Evolutionary conservation across 768 basidiomycete species (phyloP).

Genomic region (Hortiboletus flavorubellus): DNA sequence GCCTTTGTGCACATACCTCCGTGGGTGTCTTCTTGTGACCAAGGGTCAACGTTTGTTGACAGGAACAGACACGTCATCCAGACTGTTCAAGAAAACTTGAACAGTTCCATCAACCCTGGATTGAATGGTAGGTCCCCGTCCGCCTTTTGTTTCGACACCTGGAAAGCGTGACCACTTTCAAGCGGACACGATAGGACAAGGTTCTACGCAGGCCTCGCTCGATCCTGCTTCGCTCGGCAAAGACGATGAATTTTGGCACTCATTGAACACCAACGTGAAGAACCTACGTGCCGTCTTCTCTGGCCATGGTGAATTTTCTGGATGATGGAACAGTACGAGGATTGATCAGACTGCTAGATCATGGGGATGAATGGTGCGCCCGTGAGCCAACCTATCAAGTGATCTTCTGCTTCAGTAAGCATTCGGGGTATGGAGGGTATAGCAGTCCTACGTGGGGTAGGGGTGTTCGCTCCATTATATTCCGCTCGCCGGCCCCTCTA

Average conservation of each 20-base stretch:
- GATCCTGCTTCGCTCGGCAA: conserved; percentile 37
- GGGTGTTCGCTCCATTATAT: conserved; percentile 63
- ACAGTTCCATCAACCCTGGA: conserved; percentile 41
- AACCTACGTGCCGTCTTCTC: conserved; percentile 68
- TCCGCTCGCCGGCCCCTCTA: conserved; percentile 46
- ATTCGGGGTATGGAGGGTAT: conserved; percentile 70
- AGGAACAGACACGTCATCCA: conserved; percentile 27
- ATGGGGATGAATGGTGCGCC: conserved; percentile 79
- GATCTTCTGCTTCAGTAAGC: conserved; percentile 74
- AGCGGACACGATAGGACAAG: conserved; percentile 53
- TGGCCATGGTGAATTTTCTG: conserved; percentile 55
- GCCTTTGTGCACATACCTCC: conserved; percentile 79
- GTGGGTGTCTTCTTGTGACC: conserved; percentile 35
- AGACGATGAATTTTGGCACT: conserved; percentile 61
- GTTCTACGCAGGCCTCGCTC: conserved; percentile 59
- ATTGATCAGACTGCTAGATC: conserved; percentile 41
- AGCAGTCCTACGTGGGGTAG: conserved; percentile 51
- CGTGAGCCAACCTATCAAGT: conserved; percentile 59
- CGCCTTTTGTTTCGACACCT: background rate
- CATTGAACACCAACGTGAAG: conserved; percentile 54
- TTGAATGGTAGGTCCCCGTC: conserved; percentile 35
- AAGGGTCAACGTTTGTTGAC: background rate
- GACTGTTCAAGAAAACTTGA: conserved; percentile 32
- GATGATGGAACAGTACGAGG: background rate
- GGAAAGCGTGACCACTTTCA: background rate